Conservation (phyloP, 306 rosid genomes). For the Quercus suber region DNA sequence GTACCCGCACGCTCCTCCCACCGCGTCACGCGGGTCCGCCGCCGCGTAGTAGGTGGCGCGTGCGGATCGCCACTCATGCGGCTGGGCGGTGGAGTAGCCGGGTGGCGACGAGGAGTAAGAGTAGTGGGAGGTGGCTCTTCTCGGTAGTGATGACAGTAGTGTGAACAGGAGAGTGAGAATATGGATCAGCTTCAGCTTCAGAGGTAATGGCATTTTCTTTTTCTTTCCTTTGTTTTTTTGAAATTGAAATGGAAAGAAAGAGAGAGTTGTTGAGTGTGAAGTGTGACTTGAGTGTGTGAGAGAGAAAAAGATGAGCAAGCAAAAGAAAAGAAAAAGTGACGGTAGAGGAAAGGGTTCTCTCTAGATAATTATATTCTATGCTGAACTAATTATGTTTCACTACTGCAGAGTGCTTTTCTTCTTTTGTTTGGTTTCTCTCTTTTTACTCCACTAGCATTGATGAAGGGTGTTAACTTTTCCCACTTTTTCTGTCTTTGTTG, state of each 20-base stretch:
- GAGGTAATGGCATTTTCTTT: conserved; percentile 37
- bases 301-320: no score
- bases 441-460: no score
- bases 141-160: conserved; percentile 17
- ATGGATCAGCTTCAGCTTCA: not conserved
- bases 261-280: no score
- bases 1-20: conserved; percentile 95
- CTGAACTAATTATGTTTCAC: no score
- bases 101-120: conserved; percentile 22
- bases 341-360: not conserved
- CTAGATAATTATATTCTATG: not conserved
- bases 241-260: not conserved
- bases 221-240: no score
- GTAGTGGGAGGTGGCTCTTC: conserved; percentile 41
- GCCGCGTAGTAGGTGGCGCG: conserved; percentile 95
- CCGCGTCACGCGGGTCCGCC: conserved; percentile 71
- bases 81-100: conserved; percentile 29
- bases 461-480: not conserved
- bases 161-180: conserved; percentile 27
- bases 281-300: no score
- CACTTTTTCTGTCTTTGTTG: not conserved
- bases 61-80: conserved; percentile 76
- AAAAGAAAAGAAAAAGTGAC: not conserved
- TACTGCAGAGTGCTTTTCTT: no score
- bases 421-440: not conserved